Conservation (phyloP, 495 filamentous ascomycete genomes). For the Podospora appendiculata region DNA sequence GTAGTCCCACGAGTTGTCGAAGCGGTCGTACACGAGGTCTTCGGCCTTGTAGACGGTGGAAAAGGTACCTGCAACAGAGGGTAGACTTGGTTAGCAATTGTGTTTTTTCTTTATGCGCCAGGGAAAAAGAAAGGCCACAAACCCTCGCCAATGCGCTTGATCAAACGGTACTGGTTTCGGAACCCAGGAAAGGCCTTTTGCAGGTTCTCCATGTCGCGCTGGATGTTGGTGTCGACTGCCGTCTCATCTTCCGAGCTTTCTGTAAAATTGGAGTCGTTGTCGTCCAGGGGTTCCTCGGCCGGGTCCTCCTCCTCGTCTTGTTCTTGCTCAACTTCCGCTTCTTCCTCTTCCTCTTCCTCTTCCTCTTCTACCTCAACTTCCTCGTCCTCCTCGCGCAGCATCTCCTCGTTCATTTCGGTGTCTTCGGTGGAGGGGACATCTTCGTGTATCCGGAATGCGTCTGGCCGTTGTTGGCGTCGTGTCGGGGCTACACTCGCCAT, state of each 20-base stretch:
- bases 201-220: constrained; percentile 79
- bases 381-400: constrained; percentile 12
- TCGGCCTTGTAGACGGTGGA: constrained; percentile 98
- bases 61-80: constrained; percentile 70
- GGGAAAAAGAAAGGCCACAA: neutral
- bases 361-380: constrained; percentile 22
- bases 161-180: constrained; percentile 71
- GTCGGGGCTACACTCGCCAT: constrained; percentile 16
- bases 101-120: neutral
- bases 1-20: constrained; percentile 81
- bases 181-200: constrained; percentile 79
- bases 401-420: constrained; percentile 26
- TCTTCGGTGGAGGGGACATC: constrained; percentile 28
- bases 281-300: constrained; percentile 20
- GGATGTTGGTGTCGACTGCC: constrained; percentile 66
- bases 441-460: constrained; percentile 35
- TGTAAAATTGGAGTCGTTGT: constrained; percentile 40
- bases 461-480: constrained; percentile 11
- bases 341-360: constrained; percentile 28
- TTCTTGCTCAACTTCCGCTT: constrained; percentile 25
- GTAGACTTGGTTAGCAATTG: neutral
- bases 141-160: constrained; percentile 98
- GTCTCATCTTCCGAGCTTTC: constrained; percentile 53
- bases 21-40: constrained; percentile 79
- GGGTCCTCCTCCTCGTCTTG: constrained; percentile 32